Conservation (phyloP, 345 rosid species). For the Excoecaria cochinchinensis region DNA sequence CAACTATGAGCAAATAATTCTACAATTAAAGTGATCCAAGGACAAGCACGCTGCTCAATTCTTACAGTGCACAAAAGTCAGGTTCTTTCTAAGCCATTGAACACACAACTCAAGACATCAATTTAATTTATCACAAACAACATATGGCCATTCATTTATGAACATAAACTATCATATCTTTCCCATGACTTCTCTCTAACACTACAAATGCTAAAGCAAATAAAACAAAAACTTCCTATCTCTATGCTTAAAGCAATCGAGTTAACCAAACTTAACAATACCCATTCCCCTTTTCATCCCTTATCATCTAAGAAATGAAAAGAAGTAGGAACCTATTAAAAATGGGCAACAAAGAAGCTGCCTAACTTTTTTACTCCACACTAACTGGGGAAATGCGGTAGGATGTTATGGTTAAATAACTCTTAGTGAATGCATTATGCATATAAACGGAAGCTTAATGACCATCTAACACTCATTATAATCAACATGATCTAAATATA, state of each 20-base stretch:
- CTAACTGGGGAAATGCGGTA: not conserved
- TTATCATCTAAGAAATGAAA: slow-evolving; percentile 28
- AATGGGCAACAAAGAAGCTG: slow-evolving; percentile 3
- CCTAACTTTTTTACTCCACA: not conserved
- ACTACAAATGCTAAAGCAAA: not conserved
- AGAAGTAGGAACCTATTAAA: slow-evolving; percentile 5
- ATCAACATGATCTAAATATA: not conserved
- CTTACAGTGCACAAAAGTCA: too few relatives aligned
- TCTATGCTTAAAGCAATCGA: slow-evolving; percentile 16
- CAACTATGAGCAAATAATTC: too few relatives aligned
- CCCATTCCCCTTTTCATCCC: not conserved
- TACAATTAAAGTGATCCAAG: too few relatives aligned
- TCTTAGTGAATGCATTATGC: slow-evolving; percentile 3
- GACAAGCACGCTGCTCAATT: too few relatives aligned
- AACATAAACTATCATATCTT: slow-evolving; percentile 5
- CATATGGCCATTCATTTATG: too few relatives aligned
- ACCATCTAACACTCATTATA: slow-evolving; percentile 8
- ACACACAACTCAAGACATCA: not conserved
- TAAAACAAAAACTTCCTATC: not conserved
- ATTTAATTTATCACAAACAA: not conserved
- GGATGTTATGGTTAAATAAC: not conserved
- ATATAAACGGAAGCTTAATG: not conserved
- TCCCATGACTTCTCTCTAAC: slow-evolving; percentile 15
- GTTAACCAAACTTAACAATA: slow-evolving; percentile 16
- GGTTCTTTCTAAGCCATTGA: not conserved